A percentile compares a stretch with the other conserved stretches of the same genome.
phyloP scores from a whole-genome alignment of 2,329 filamentous ascomycete genomes.

The Emmonsia crescens region DNA sequence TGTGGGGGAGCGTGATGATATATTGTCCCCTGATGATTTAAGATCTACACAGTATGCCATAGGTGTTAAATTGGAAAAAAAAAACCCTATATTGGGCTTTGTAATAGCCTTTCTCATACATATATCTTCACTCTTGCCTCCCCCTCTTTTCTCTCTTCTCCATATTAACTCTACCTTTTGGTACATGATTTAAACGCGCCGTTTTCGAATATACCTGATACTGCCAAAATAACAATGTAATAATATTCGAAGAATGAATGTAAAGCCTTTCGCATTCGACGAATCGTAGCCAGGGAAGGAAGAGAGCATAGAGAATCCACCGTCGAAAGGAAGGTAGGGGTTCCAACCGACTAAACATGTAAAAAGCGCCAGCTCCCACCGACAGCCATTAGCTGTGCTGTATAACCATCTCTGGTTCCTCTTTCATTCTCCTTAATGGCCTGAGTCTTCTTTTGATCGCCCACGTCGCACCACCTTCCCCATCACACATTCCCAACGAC shows the following conservation, averaged over 20 bases:
- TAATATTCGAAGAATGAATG: not conserved
- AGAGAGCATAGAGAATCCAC: not conserved
- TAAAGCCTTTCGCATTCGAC: not conserved
- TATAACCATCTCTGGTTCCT: not conserved
- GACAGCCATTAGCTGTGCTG: not conserved
- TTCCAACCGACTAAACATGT: not conserved
- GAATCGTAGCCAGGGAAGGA: too few relatives aligned
- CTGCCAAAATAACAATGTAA: not conserved
- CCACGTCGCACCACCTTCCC: not conserved
- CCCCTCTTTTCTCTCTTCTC: not conserved
- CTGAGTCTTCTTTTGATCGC: not conserved
- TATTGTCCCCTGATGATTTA: not conserved
- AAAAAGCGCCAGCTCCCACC: not conserved
- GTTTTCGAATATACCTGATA: not conserved
- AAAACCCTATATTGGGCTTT: not conserved
- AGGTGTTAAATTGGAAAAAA: not conserved
- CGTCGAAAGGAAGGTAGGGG: not conserved
- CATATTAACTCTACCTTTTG: not conserved
- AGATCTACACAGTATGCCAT: not conserved
- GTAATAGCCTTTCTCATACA: not conserved
- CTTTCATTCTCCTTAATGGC: not conserved
- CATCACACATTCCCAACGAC: conserved; percentile 10
- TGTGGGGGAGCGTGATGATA: not conserved
- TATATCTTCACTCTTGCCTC: not conserved
- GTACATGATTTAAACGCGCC: not conserved